Conservation (phyloP, 331 rosid genomes). For the Rosa hybrid region DNA sequence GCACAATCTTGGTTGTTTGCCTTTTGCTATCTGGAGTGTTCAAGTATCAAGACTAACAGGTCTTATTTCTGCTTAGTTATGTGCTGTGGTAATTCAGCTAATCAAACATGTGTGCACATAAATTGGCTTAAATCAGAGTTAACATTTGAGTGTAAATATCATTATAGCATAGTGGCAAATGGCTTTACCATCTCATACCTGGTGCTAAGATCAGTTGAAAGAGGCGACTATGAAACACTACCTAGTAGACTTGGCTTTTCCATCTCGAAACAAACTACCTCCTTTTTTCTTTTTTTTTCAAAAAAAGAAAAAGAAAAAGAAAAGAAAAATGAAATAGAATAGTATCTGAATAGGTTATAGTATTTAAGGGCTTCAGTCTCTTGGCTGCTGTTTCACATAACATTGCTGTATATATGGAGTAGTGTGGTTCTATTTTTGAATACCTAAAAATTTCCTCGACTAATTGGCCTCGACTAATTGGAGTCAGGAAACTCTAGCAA, state of each 20-base stretch:
- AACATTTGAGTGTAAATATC: neutral
- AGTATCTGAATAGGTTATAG: neutral
- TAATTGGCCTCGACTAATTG: no score
- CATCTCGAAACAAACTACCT: neutral
- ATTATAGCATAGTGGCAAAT: neutral
- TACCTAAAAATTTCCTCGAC: neutral
- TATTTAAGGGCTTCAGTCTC: neutral
- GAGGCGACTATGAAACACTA: neutral
- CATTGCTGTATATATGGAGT: neutral
- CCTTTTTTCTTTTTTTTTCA: neutral
- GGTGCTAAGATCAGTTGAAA: neutral
- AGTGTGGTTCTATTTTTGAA: neutral
- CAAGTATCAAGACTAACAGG: slow-evolving; percentile 83
- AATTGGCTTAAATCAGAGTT: neutral
- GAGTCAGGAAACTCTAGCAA: neutral
- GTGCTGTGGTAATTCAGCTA: neutral
- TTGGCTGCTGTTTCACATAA: neutral
- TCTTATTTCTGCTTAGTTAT: slow-evolving; percentile 14
- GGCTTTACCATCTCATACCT: neutral
- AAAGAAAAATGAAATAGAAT: neutral
- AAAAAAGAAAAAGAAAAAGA: neutral
- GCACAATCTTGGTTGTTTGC: slow-evolving; percentile 50
- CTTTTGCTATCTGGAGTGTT: slow-evolving; percentile 81
- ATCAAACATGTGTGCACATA: neutral
- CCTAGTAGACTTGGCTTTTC: neutral